Percentiles rank a stretch among this genome's conserved stretches.
Evolutionary conservation across 345 rosid species (phyloP).

Genomic region (Citrus sp.): DNA sequence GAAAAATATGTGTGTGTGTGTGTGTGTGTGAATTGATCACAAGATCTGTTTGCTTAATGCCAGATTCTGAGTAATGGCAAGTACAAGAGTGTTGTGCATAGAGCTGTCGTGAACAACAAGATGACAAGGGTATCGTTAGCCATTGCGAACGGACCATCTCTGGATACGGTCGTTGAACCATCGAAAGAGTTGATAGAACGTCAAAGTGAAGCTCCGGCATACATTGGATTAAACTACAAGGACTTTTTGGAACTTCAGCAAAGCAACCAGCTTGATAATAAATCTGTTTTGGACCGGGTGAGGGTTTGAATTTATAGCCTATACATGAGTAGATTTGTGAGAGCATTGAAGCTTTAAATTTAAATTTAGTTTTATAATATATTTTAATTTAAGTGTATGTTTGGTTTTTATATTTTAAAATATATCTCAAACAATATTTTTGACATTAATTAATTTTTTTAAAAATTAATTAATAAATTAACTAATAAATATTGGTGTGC

Average conservation of each 20-base stretch:
- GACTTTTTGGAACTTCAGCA: slow-evolving; percentile 38
- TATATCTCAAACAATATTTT: too few species aligned
- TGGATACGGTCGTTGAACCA: slow-evolving; percentile 35
- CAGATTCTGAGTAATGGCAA: slow-evolving; percentile 57
- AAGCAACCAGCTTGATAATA: slow-evolving; percentile 30
- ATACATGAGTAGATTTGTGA: not conserved
- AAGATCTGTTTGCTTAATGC: not conserved
- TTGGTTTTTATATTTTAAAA: too few species aligned
- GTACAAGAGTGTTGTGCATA: slow-evolving; percentile 50
- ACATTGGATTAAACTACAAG: slow-evolving; percentile 31
- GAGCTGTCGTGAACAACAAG: slow-evolving; percentile 40
- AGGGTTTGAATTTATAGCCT: not conserved
- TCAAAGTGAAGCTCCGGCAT: slow-evolving; percentile 15
- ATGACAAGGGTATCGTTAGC: slow-evolving; percentile 36
- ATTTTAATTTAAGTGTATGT: too few species aligned
- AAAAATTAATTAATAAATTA: too few species aligned
- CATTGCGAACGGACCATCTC: slow-evolving; percentile 37
- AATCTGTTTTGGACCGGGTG: slow-evolving; percentile 32
- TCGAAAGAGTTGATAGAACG: slow-evolving; percentile 25
- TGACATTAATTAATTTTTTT: too few species aligned
- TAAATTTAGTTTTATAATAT: too few species aligned
- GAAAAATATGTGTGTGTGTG: too few species aligned
- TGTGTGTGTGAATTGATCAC: not conserved
- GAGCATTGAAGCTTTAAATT: not conserved
- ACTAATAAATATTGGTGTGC: too few species aligned